These are phyloP conservation scores for Combretum micranthum DNA, from an alignment of 345 rosid genomes.

Conservation along the genomic window DNA sequence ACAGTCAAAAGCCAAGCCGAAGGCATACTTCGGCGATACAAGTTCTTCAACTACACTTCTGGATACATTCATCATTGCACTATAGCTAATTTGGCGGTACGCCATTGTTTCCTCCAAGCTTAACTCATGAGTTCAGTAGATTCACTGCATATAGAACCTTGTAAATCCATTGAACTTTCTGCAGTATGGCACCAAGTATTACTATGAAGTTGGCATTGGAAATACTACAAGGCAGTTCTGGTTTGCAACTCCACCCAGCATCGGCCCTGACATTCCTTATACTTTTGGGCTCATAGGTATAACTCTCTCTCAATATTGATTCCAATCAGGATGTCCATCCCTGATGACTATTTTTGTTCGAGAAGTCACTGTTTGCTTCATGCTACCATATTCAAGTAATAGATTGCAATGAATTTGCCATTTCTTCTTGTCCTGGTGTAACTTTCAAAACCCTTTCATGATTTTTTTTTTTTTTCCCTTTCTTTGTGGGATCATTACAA, in stretches of 20 bases:
- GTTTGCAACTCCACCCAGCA: constrained; percentile 64
- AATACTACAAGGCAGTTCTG: constrained; percentile 49
- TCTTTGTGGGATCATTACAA: neutral
- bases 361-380: no score
- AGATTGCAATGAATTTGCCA: no score
- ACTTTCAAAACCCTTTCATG: neutral
- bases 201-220: constrained; percentile 72
- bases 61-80: constrained; percentile 81
- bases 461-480: constrained; percentile 4
- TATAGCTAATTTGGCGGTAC: constrained; percentile 56
- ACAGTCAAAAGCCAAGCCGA: constrained; percentile 28
- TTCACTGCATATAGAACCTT: neutral
- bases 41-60: constrained; percentile 69
- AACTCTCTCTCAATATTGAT: no score
- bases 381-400: no score
- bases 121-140: neutral
- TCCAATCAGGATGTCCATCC: no score
- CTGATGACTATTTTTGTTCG: no score
- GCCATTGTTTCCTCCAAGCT: neutral
- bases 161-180: neutral
- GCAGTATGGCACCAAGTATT: constrained; percentile 69
- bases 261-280: constrained; percentile 80
- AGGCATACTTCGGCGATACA: constrained; percentile 43
- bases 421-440: no score
- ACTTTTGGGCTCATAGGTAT: constrained; percentile 83